phyloP scores from a whole-genome alignment of 129 eudicot species.

The carrot (Daucus carota) region DNA sequence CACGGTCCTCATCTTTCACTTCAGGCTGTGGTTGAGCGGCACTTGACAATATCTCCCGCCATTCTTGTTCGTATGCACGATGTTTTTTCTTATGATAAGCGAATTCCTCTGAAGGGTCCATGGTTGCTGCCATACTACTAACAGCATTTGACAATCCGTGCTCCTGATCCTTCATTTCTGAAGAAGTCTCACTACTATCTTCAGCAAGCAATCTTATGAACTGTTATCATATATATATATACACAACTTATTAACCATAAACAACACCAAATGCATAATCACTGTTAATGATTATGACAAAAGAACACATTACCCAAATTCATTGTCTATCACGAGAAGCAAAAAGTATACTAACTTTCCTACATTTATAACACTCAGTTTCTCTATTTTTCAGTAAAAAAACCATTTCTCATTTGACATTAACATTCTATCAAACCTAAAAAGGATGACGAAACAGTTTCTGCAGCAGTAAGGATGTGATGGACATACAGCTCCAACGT shows the following conservation, averaged over 20 bases:
- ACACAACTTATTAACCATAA: conserved; percentile 1
- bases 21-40: conserved; percentile 36
- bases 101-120: conserved; percentile 47
- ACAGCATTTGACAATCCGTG: conserved; percentile 70
- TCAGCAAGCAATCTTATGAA: conserved; percentile 69
- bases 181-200: conserved; percentile 46
- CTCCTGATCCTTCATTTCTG: conserved; percentile 59
- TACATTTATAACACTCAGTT: neutral
- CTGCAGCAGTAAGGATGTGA: neutral
- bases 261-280: neutral
- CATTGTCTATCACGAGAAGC: neutral
- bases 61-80: conserved; percentile 64
- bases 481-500: conserved; percentile 72
- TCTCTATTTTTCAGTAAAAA: neutral
- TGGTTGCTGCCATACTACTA: conserved; percentile 67
- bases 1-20: conserved; percentile 18
- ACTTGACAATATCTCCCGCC: conserved; percentile 52
- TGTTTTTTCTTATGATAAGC: conserved; percentile 56
- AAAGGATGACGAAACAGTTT: neutral
- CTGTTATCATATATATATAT: conserved; percentile 37
- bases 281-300: neutral
- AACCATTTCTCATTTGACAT: neutral
- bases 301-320: neutral
- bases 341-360: neutral
- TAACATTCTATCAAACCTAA: neutral